Evolutionary conservation across 2,329 filamentous ascomycete genomes (phyloP).

Genomic region (Atkinsonella texensis): DNA sequence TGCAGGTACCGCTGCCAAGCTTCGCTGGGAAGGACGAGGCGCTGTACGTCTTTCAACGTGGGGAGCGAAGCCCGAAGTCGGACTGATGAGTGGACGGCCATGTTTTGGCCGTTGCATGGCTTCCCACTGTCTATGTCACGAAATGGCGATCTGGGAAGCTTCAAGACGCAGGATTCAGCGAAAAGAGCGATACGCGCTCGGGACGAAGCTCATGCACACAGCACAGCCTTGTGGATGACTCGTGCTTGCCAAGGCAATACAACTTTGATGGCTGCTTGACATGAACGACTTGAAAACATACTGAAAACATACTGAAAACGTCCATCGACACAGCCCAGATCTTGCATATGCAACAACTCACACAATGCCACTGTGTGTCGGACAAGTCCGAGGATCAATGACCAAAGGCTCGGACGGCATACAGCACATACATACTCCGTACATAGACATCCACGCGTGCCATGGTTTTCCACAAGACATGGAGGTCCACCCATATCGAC

Average conservation of each 20-base stretch:
- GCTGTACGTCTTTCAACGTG: constrained; percentile 51
- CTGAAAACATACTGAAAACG: too few species aligned
- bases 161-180: neutral
- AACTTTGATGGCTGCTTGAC: neutral
- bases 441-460: too few species aligned
- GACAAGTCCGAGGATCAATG: neutral
- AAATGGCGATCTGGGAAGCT: neutral
- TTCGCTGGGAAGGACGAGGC: constrained; percentile 71
- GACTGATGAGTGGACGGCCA: neutral
- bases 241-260: neutral
- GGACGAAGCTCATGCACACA: neutral
- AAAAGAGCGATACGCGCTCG: neutral
- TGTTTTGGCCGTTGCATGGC: too few species aligned
- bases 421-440: too few species aligned
- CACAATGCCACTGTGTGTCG: neutral
- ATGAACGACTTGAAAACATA: neutral
- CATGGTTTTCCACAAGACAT: too few species aligned
- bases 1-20: constrained; percentile 57
- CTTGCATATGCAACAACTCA: neutral
- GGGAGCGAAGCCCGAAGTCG: constrained; percentile 22
- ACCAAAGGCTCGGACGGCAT: neutral
- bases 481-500: too few species aligned
- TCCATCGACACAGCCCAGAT: neutral
- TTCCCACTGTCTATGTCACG: neutral
- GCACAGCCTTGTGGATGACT: neutral